These are phyloP conservation scores for Geoglossum glabrum DNA, from an alignment of 495 filamentous ascomycete genomes.

Conservation along the genomic window DNA sequence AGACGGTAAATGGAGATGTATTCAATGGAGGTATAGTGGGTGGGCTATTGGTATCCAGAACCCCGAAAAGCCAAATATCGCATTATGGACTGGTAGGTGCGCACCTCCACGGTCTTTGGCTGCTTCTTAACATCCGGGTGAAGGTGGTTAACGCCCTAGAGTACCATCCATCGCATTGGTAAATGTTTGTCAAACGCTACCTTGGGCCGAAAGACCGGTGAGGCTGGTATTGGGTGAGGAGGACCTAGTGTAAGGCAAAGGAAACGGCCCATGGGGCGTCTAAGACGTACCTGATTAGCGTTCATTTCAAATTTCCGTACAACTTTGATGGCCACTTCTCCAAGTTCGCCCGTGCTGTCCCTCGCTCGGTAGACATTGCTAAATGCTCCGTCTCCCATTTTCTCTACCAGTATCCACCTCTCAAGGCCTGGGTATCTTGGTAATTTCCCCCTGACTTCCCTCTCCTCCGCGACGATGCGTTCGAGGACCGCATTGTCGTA, in stretches of 20 bases:
- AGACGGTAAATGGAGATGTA: too few species aligned
- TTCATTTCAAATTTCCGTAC: constrained; percentile 99
- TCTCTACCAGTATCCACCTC: constrained; percentile 74
- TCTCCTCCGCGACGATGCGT: constrained; percentile 78
- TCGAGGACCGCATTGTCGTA: constrained; percentile 49
- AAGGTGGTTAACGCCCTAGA: constrained; percentile 64
- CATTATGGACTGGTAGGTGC: constrained; percentile 20
- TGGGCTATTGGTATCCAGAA: too few species aligned
- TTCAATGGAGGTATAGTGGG: neutral
- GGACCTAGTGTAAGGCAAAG: constrained; percentile 5
- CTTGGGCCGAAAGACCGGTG: constrained; percentile 1
- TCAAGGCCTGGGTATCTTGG: constrained; percentile 85
- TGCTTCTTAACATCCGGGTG: constrained; percentile 91
- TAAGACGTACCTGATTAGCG: constrained; percentile 69
- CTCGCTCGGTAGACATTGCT: constrained; percentile 90
- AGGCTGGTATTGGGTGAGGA: neutral
- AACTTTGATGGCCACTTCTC: constrained; percentile 92
- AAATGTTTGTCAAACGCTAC: constrained; percentile 14
- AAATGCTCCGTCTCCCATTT: constrained; percentile 98
- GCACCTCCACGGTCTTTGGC: constrained; percentile 93
- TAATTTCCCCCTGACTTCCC: constrained; percentile 61
- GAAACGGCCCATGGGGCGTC: constrained; percentile 10
- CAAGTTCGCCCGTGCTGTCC: constrained; percentile 45
- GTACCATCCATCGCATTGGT: constrained; percentile 20
- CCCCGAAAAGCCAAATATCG: neutral